phyloP scores from a whole-genome alignment of 768 basidiomycete species.

The Leucosporidium creatinivorum region DNA sequence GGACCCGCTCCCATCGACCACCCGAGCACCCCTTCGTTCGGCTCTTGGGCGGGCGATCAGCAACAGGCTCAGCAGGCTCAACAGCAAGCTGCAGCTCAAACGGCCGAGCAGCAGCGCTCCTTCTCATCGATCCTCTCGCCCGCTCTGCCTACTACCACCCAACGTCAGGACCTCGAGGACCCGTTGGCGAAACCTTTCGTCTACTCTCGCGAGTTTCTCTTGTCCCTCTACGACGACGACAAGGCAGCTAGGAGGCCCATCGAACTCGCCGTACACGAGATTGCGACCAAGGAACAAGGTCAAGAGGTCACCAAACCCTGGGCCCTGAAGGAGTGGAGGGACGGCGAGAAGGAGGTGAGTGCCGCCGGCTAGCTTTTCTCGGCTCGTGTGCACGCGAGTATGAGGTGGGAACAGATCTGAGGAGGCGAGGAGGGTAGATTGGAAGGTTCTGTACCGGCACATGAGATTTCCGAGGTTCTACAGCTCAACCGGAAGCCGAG shows the following conservation, averaged over 20 bases:
- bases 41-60: neutral
- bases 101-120: constrained; percentile 7
- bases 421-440: too few relatives aligned
- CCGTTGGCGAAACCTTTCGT: constrained; percentile 23
- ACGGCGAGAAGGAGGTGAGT: constrained; percentile 33
- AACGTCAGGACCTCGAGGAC: neutral
- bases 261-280: constrained; percentile 28
- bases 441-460: too few relatives aligned
- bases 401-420: too few relatives aligned
- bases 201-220: constrained; percentile 32
- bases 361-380: neutral
- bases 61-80: neutral
- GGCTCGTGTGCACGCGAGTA: neutral
- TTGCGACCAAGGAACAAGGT: constrained; percentile 16
- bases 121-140: constrained; percentile 20
- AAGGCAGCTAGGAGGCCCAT: constrained; percentile 28
- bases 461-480: too few relatives aligned
- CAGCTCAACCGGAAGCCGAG: too few relatives aligned
- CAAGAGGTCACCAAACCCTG: constrained; percentile 12
- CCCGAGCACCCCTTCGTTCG: neutral
- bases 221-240: constrained; percentile 32
- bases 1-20: constrained; percentile 2
- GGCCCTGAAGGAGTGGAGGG: constrained; percentile 26
- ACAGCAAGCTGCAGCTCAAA: neutral
- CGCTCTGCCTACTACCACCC: neutral